These are phyloP conservation scores for Populus euphratica DNA, from an alignment of 345 rosid species.

Conservation along the genomic window DNA sequence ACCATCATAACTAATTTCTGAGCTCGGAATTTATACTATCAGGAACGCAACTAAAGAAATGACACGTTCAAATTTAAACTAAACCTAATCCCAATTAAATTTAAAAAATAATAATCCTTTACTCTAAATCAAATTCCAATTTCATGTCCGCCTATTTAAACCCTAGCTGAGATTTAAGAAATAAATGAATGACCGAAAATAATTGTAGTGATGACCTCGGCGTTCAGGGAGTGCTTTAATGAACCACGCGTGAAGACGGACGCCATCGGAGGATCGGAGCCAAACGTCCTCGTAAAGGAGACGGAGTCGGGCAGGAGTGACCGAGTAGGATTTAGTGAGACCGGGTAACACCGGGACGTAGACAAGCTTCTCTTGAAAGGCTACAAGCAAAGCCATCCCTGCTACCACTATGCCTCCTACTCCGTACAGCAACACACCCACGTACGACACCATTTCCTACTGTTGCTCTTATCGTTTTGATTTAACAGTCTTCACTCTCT, in stretches of 20 bases:
- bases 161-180: slow-evolving; percentile 19
- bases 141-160: slow-evolving; percentile 10
- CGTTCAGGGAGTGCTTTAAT: slow-evolving; percentile 75
- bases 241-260: slow-evolving; percentile 95
- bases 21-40: neutral
- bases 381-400: slow-evolving; percentile 89
- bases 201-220: slow-evolving; percentile 45
- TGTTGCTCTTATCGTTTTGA: slow-evolving; percentile 3
- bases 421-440: slow-evolving; percentile 72
- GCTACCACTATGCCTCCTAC: slow-evolving; percentile 81
- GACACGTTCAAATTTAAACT: neutral
- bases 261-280: slow-evolving; percentile 91
- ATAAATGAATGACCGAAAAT: neutral
- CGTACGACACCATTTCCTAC: slow-evolving; percentile 63
- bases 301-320: slow-evolving; percentile 75
- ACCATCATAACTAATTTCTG: slow-evolving; percentile 9
- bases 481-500: neutral
- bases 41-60: neutral
- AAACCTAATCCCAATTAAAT: neutral
- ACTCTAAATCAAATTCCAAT: neutral
- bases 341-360: slow-evolving; percentile 97
- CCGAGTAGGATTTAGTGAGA: slow-evolving; percentile 73
- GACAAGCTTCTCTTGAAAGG: slow-evolving; percentile 88
- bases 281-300: slow-evolving; percentile 88
- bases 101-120: neutral